Percentiles rank a stretch among this genome's conserved stretches.
phyloP scores from a whole-genome alignment of 176 grass and related monocot genomes.

The Cenchrus americanus region DNA sequence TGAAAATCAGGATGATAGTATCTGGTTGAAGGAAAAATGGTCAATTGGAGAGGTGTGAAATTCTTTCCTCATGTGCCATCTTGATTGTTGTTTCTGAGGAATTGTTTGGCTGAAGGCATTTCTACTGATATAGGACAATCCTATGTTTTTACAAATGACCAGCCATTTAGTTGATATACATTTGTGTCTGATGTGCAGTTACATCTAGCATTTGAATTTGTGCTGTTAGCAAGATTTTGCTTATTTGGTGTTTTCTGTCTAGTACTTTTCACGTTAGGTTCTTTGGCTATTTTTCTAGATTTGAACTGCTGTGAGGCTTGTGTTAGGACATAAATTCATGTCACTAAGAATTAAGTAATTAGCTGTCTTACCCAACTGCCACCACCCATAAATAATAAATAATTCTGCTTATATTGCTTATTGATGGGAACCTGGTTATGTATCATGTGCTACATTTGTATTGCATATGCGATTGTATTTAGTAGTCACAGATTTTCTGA shows the following conservation, averaged over 20 bases:
- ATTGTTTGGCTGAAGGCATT: background rate
- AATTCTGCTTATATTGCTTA: background rate
- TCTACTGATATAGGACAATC: background rate
- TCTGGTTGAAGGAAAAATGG: conserved; percentile 91
- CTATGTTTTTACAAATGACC: background rate
- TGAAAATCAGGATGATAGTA: conserved; percentile 67
- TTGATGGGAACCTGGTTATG: background rate
- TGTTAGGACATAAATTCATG: conserved; percentile 9
- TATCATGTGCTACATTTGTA: background rate
- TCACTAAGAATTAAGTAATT: background rate
- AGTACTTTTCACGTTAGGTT: background rate
- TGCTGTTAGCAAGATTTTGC: background rate
- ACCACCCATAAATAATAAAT: background rate
- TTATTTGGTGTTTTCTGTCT: background rate
- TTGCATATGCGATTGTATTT: background rate
- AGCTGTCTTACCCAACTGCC: background rate
- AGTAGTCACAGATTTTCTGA: background rate
- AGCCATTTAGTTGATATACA: background rate
- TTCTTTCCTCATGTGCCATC: background rate
- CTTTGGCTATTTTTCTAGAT: background rate
- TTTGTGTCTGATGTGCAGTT: background rate
- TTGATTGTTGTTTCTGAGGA: conserved; percentile 5
- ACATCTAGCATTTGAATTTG: background rate
- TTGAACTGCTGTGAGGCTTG: background rate
- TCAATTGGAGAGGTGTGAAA: conserved; percentile 75